Conservation (phyloP, 306 rosid genomes). For the Fragaria vesca region DNA sequence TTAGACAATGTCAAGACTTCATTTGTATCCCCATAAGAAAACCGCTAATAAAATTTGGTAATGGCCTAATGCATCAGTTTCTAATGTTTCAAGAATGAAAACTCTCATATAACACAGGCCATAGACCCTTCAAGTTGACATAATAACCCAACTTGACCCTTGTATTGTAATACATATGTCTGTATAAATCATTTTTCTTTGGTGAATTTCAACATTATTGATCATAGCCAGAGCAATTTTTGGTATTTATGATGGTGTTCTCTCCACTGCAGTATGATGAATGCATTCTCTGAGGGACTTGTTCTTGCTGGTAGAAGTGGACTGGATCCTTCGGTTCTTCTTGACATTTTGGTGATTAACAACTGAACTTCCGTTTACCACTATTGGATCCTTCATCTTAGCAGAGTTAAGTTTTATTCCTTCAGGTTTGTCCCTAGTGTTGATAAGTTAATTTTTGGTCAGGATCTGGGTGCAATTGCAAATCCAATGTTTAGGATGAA, state of each 20-base stretch:
- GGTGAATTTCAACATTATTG: background rate
- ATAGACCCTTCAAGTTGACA: constrained; percentile 1
- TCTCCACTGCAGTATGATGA: constrained; percentile 60
- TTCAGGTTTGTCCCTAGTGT: constrained; percentile 5
- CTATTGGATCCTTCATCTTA: background rate
- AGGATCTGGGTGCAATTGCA: constrained; percentile 73
- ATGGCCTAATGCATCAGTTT: background rate
- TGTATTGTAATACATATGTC: background rate
- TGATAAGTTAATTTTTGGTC: constrained; percentile 22
- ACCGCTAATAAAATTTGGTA: background rate
- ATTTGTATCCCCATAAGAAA: background rate
- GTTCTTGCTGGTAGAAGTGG: constrained; percentile 68
- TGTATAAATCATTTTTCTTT: background rate
- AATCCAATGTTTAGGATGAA: constrained; percentile 76
- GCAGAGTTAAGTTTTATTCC: background rate
- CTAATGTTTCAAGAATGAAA: background rate
- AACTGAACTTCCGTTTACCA: background rate
- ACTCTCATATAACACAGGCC: background rate
- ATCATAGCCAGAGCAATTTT: background rate
- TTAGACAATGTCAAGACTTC: background rate
- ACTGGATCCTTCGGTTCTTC: constrained; percentile 63
- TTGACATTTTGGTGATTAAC: constrained; percentile 64
- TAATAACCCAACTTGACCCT: background rate
- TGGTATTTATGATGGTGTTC: constrained; percentile 5
- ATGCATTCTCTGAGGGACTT: constrained; percentile 88